These are phyloP conservation scores for Eucalyptus camaldulensis DNA, from an alignment of 345 rosid genomes.

Conservation along the genomic window DNA sequence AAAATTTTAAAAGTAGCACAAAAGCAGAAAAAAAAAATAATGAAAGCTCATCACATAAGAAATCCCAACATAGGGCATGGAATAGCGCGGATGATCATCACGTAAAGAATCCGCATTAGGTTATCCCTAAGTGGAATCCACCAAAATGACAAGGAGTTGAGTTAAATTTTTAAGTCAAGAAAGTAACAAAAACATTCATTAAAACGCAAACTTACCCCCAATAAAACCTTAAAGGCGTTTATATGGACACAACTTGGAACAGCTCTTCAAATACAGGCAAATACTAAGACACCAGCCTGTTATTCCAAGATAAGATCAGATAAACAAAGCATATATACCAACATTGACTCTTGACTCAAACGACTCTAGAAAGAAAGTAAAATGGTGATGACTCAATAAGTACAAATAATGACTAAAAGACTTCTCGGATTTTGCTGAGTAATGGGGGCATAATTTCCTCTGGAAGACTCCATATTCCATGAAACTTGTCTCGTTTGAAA, in stretches of 20 bases:
- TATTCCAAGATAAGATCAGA: neutral
- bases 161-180: neutral
- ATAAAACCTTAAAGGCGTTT: neutral
- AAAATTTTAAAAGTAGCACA: neutral
- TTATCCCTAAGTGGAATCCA: neutral
- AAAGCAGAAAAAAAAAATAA: neutral
- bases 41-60: neutral
- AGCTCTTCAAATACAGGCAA: neutral
- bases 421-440: neutral
- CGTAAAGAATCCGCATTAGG: neutral
- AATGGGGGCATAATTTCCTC: neutral
- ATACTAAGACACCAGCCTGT: neutral
- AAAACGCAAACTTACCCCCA: neutral
- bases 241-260: neutral
- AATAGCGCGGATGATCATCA: neutral
- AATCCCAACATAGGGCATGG: neutral
- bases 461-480: neutral
- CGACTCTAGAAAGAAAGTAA: neutral
- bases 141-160: neutral
- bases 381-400: neutral
- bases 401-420: neutral
- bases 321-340: neutral
- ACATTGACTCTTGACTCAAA: neutral
- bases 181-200: too few species aligned
- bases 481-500: neutral